Conservation (phyloP, 1,139 yeast genomes). For the Zygosaccharomyces sapae region DNA sequence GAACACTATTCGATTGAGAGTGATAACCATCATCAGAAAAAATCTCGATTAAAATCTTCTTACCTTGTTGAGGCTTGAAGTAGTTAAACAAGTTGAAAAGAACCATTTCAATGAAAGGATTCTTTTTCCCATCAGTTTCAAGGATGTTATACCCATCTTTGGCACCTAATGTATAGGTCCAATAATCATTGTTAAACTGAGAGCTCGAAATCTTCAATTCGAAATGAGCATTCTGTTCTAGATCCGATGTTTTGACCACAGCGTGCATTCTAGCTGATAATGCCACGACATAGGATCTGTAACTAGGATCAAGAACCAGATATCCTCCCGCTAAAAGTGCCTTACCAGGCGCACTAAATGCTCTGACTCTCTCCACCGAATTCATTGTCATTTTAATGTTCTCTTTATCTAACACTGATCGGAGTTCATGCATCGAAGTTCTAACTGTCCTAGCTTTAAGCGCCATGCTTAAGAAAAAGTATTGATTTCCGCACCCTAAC, state of each 20-base stretch:
- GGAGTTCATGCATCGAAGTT: not conserved
- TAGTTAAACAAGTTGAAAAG: constrained; percentile 55
- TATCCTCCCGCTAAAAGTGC: constrained; percentile 94
- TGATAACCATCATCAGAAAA: constrained; percentile 90
- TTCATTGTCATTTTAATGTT: not conserved
- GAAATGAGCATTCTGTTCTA: constrained; percentile 22
- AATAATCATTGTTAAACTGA: constrained; percentile 67
- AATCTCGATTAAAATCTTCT: constrained; percentile 51
- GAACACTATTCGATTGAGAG: constrained; percentile 53
- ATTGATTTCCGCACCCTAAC: not conserved
- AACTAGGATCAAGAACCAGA: constrained; percentile 73
- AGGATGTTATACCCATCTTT: constrained; percentile 19
- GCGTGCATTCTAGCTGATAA: constrained; percentile 89
- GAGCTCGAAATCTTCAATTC: constrained; percentile 60
- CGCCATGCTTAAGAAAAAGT: not conserved
- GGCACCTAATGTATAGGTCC: constrained; percentile 49
- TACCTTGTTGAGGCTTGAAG: constrained; percentile 35
- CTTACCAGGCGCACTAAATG: constrained; percentile 91
- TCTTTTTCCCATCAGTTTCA: constrained; percentile 40
- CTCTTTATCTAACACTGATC: constrained; percentile 3
- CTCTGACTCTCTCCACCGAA: constrained; percentile 19
- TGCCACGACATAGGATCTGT: constrained; percentile 78
- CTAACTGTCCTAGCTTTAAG: not conserved
- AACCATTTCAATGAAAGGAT: constrained; percentile 76
- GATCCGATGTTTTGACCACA: constrained; percentile 39